A percentile compares a stretch with the other conserved stretches of the same genome.
phyloP scores from a whole-genome alignment of 2,329 filamentous ascomycete species.

The Helminthosporium solani region DNA sequence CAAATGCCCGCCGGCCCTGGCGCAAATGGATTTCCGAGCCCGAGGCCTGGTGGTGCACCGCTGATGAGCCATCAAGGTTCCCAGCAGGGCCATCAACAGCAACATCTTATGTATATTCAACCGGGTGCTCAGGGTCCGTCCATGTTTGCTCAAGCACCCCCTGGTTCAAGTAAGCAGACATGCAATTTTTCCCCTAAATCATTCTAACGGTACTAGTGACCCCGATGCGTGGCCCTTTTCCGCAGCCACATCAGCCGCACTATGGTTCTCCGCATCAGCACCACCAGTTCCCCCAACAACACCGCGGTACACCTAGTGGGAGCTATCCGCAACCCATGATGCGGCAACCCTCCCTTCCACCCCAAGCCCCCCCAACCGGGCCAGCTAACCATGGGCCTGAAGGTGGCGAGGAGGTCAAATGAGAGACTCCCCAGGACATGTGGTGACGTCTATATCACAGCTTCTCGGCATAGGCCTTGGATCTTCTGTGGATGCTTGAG shows the following conservation, averaged over 20 bases:
- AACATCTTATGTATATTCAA: constrained; percentile 72
- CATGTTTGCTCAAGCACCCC: constrained; percentile 68
- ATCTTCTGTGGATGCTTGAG: constrained; percentile 11
- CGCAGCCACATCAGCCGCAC: constrained; percentile 43
- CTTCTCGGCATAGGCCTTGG: constrained; percentile 8
- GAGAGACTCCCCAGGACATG: constrained; percentile 14
- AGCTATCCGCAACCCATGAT: constrained; percentile 47
- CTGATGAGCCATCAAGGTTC: constrained; percentile 97
- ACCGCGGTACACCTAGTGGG: constrained; percentile 43
- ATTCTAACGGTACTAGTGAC: constrained; percentile 34
- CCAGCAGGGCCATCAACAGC: constrained; percentile 76
- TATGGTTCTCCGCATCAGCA: constrained; percentile 45
- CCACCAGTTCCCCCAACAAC: constrained; percentile 42
- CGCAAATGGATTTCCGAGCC: constrained; percentile 82
- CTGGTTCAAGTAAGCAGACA: constrained; percentile 68
- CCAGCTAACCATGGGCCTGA: constrained; percentile 38
- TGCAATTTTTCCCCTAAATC: not conserved
- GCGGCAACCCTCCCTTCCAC: constrained; percentile 42
- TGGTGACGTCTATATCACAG: constrained; percentile 11
- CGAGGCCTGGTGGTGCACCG: constrained; percentile 71
- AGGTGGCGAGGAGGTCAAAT: constrained; percentile 40
- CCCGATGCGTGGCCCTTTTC: constrained; percentile 41
- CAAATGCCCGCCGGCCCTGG: constrained; percentile 57
- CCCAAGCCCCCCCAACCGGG: constrained; percentile 38
- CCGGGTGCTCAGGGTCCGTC: constrained; percentile 74